phyloP scores from a whole-genome alignment of 176 grass and related monocot species.

The Paspalum notatum region DNA sequence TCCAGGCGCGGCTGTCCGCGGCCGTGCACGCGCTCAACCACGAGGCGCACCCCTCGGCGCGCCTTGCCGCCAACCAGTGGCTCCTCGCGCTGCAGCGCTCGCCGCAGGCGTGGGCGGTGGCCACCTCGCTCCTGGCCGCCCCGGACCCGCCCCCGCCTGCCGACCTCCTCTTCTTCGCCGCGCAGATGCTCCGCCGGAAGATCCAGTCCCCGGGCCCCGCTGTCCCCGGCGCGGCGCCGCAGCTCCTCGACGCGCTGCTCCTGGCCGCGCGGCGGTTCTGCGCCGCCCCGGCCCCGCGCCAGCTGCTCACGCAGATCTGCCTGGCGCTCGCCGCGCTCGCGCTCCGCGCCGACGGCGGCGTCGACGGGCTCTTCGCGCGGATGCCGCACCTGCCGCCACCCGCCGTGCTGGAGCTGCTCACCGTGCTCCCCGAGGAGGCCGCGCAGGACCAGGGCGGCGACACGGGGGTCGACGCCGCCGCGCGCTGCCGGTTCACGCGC shows the following conservation, averaged over 20 bases:
- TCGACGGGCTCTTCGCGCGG: constrained; percentile 77
- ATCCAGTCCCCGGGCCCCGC: constrained; percentile 36
- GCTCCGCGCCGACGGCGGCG: constrained; percentile 58
- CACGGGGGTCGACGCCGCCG: constrained; percentile 49
- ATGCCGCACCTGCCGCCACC: constrained; percentile 56
- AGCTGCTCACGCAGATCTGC: constrained; percentile 94
- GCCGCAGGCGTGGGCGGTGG: constrained; percentile 45
- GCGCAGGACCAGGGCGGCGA: constrained; percentile 72
- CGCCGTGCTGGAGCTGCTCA: constrained; percentile 82
- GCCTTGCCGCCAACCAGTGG: constrained; percentile 50
- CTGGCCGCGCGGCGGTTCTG: constrained; percentile 67
- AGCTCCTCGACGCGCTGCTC: constrained; percentile 70
- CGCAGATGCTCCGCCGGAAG: constrained; percentile 76
- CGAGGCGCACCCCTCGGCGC: constrained; percentile 16
- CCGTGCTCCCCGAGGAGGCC: constrained; percentile 87
- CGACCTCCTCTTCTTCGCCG: constrained; percentile 50
- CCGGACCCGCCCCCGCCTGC: constrained; percentile 51
- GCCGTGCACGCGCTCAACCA: constrained; percentile 64
- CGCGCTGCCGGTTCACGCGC: constrained; percentile 69
- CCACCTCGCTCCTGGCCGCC: constrained; percentile 39
- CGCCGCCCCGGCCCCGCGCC: constrained; percentile 56
- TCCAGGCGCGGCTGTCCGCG: constrained; percentile 62
- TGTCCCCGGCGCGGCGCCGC: background rate
- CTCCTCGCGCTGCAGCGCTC: constrained; percentile 46
- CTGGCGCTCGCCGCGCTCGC: constrained; percentile 75